phyloP scores from a whole-genome alignment of 2,329 filamentous ascomycete genomes.

The Kalaharituber pfeilii region DNA sequence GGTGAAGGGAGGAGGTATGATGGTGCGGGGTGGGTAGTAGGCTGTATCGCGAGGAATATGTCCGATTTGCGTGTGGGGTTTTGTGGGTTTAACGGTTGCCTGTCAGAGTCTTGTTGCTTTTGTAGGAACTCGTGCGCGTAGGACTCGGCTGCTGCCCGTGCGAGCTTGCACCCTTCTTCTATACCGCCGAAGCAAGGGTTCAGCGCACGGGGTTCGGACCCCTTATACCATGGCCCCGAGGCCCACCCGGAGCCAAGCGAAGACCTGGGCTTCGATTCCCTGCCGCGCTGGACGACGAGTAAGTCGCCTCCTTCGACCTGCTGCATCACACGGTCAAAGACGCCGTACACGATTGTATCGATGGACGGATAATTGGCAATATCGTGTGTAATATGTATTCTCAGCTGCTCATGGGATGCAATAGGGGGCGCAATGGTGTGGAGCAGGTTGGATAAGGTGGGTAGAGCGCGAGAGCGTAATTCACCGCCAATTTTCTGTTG shows the following conservation, averaged over 20 bases:
- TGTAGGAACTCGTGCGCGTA: conserved; percentile 59
- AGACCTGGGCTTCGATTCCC: conserved; percentile 53
- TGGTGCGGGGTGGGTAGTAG: conserved; percentile 49
- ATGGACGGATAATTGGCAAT: conserved; percentile 85
- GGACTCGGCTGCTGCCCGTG: conserved; percentile 70
- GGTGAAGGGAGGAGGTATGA: conserved; percentile 33
- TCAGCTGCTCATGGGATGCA: conserved; percentile 85
- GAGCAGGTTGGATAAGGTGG: conserved; percentile 86
- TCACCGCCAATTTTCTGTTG: background rate
- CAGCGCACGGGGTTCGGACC: conserved; percentile 50
- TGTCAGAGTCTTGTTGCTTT: conserved; percentile 56
- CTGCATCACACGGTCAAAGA: conserved; percentile 93
- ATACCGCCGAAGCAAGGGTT: conserved; percentile 57
- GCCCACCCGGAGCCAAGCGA: conserved; percentile 53
- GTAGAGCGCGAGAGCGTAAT: conserved; percentile 64
- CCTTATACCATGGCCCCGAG: conserved; percentile 91
- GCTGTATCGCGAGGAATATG: conserved; percentile 90
- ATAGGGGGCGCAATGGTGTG: conserved; percentile 93
- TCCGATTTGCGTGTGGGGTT: conserved; percentile 88
- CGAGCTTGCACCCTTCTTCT: conserved; percentile 77
- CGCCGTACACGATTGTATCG: conserved; percentile 76
- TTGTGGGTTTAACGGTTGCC: conserved; percentile 35
- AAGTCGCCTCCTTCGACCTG: conserved; percentile 95
- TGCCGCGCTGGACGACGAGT: conserved; percentile 81
- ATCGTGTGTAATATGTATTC: conserved; percentile 95